Percentiles rank a stretch among this genome's conserved stretches.
phyloP scores from a whole-genome alignment of 2,329 filamentous ascomycete genomes.

The Fusarium sp. region DNA sequence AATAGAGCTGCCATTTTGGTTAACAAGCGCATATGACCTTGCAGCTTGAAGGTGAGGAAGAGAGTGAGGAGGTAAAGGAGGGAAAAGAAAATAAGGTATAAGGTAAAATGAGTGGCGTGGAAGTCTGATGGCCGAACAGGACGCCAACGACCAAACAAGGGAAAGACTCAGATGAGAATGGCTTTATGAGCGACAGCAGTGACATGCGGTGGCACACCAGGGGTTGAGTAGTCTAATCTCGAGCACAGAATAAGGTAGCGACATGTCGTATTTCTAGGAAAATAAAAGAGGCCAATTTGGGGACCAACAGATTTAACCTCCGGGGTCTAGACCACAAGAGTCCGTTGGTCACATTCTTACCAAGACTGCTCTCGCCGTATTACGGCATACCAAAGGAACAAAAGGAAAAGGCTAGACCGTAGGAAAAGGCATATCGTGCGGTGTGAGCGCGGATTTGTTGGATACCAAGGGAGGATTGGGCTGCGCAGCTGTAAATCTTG shows the following conservation, averaged over 20 bases:
- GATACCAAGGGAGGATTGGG: background rate
- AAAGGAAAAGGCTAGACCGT: background rate
- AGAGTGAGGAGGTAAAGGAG: background rate
- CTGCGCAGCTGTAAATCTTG: background rate
- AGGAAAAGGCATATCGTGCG: background rate
- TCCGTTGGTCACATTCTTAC: background rate
- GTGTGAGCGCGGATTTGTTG: background rate
- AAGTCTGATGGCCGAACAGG: background rate
- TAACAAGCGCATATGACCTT: background rate
- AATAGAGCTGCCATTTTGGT: slow-evolving; percentile 17
- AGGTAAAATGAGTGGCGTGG: slow-evolving; percentile 5
- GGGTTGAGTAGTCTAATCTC: background rate
- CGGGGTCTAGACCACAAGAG: slow-evolving; percentile 5
- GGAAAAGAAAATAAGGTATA: background rate
- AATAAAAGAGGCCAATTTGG: slow-evolving; percentile 9
- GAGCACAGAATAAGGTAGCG: background rate
- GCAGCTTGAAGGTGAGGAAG: background rate
- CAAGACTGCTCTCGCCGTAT: background rate
- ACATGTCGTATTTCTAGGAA: slow-evolving; percentile 19
- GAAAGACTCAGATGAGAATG: background rate
- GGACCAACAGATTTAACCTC: background rate
- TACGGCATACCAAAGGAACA: background rate
- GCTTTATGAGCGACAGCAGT: background rate
- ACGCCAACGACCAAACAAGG: background rate
- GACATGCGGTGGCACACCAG: background rate